A percentile compares a stretch with the other conserved stretches of the same genome.
Evolutionary conservation across 192 early-diverging fungal genomes (phyloP).

Genomic region (Mortierella hygrophila): DNA sequence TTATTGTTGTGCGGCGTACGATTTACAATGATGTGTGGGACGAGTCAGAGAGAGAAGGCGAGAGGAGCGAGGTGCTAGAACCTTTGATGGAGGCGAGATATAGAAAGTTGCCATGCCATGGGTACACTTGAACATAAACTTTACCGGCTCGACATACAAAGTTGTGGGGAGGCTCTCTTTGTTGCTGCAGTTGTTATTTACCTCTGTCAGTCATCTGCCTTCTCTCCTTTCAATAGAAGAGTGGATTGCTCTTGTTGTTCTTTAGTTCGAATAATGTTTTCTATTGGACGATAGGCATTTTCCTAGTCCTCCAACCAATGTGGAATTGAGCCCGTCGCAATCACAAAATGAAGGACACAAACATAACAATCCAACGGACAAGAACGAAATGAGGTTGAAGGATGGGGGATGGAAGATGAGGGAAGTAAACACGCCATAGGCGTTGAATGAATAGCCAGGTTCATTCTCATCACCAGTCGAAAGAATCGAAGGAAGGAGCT

Average conservation of each 20-base stretch:
- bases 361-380: not conserved
- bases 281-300: not conserved
- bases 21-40: not conserved
- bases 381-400: not conserved
- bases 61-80: not conserved
- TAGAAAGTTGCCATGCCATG: constrained; percentile 8
- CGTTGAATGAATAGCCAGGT: not conserved
- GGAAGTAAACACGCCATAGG: not conserved
- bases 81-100: constrained; percentile 9
- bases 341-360: not conserved
- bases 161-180: not conserved
- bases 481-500: not conserved
- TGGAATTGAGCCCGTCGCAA: not conserved
- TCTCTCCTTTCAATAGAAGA: not conserved
- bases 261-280: not conserved
- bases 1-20: not conserved
- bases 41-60: not conserved
- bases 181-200: not conserved
- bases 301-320: not conserved
- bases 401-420: not conserved
- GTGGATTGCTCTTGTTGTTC: not conserved
- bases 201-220: not conserved
- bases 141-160: not conserved
- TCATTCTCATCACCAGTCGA: not conserved
- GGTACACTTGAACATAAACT: not conserved